Evolutionary conservation across 306 rosid species (phyloP), one percentile per base, ranked within the genome.

Genomic region (Sicyos baderoa): DNA sequence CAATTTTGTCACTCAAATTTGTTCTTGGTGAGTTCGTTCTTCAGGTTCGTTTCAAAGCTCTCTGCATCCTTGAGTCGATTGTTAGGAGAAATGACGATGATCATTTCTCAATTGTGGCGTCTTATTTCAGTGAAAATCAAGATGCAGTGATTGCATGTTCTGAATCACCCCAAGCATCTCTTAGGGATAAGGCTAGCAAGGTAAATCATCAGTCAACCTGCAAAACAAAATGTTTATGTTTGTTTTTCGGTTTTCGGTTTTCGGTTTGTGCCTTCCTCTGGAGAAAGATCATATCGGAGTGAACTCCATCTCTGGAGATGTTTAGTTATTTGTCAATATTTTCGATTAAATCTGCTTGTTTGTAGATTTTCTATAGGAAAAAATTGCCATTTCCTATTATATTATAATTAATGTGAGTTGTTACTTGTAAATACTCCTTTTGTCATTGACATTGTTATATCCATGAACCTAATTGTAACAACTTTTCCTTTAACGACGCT

Each of bases 31-130:
- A 29, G 35, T 32, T 64, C 71, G 49, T 79, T 75, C 42, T 72
- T 73, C 91, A 93, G 99, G 96, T 88, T 72, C 99, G 97, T 77
- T 88, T 90, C 97, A 94, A 94, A 90, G 96, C 99, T 77, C 81
- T 85, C 53, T 94, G 99, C 77, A 86, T 90, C 72, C 97, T 94
- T 40, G 99, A 94, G 73, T 59, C 99, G 77, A 84, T 94, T 71
- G 79, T 94, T 53, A 85, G 99, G 80, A 90, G 73, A 82, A 84
- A 78, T 79, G 99, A 85, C 60, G 90, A 84, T 40, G 96, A 84
- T 10, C 84, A 81, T 74, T 86, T 90, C 80, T 79, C 91, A 18
- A 66, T 1, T 9, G 76, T 94, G 61, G 86, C 81, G 77, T 81
- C 91, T 54, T 90, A 94, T 80, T 94, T 88, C 65, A 60, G 83